These are phyloP conservation scores for Gracilaria caudata DNA, from an alignment of 23 red algal species.

Conservation along the genomic window DNA sequence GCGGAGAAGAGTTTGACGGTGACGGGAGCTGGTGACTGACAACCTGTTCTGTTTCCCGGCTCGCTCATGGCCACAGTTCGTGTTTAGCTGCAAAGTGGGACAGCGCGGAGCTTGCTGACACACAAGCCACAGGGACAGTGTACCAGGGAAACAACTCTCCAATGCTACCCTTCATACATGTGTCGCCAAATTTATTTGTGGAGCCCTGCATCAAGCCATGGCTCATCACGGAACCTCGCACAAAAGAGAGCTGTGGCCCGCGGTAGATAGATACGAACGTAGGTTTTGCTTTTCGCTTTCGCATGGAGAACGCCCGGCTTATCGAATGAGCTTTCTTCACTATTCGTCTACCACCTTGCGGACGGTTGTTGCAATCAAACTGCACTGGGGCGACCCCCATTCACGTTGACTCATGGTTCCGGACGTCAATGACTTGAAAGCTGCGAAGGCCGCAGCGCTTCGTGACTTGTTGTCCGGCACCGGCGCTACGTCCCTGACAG, in stretches of 20 bases:
- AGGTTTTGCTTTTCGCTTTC: no score
- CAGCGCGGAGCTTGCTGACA: background rate
- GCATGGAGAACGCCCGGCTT: background rate
- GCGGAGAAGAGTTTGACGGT: no score
- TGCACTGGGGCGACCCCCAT: background rate
- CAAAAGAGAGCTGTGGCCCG: no score
- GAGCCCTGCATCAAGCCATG: no score
- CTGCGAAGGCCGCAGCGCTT: constrained; percentile 19
- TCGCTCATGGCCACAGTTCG: no score
- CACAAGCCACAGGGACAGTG: background rate
- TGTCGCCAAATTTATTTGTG: no score
- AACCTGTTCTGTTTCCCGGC: no score
- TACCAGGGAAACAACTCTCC: background rate
- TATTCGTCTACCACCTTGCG: no score
- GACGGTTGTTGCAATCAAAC: background rate
- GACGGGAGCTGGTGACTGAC: no score
- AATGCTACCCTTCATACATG: background rate
- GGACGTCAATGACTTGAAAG: background rate
- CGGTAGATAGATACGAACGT: no score
- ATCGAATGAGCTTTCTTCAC: background rate
- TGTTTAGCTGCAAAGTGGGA: no score
- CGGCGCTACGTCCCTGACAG: background rate
- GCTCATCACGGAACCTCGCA: no score
- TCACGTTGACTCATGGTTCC: background rate
- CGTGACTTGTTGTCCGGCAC: background rate